Percentiles rank a stretch among this genome's conserved stretches.
These are phyloP conservation scores for Sporobolus alterniflorus DNA, from an alignment of 202 grass and related monocot genomes.

Conservation along the genomic window DNA sequence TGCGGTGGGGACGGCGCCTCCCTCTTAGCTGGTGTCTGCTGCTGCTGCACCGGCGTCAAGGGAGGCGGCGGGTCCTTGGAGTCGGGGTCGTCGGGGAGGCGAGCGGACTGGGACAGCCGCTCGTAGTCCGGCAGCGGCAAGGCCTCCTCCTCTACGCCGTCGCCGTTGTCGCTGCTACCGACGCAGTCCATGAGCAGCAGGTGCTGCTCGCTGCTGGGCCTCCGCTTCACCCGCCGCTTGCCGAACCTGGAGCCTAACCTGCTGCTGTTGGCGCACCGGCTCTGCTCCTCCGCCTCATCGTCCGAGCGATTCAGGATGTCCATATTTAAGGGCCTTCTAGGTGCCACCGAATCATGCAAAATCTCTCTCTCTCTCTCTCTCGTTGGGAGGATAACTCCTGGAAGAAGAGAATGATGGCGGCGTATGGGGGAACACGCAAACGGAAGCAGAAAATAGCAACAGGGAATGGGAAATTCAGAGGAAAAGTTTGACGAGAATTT, in stretches of 20 bases:
- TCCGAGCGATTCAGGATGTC: slow-evolving; percentile 39
- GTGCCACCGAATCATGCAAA: slow-evolving; percentile 41
- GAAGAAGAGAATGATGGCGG: neutral
- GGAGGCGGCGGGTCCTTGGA: slow-evolving; percentile 8
- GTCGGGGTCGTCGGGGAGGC: slow-evolving; percentile 39
- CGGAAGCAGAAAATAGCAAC: neutral
- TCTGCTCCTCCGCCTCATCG: slow-evolving; percentile 37
- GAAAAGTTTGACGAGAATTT: slow-evolving; percentile 14
- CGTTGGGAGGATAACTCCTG: slow-evolving; percentile 36
- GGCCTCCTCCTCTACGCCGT: slow-evolving; percentile 47
- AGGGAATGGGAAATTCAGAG: neutral
- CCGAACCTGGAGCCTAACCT: slow-evolving; percentile 19
- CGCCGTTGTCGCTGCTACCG: neutral
- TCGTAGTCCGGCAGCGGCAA: slow-evolving; percentile 76
- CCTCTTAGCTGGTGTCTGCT: neutral
- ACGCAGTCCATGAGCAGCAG: slow-evolving; percentile 65
- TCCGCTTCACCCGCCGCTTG: slow-evolving; percentile 28
- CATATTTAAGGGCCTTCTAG: slow-evolving; percentile 39
- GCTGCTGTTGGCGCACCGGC: neutral
- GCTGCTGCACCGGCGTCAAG: neutral
- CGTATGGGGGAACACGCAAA: neutral
- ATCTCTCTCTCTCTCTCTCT: neutral
- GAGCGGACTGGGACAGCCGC: slow-evolving; percentile 64
- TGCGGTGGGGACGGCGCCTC: neutral
- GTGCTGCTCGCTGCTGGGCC: slow-evolving; percentile 27